Evolutionary conservation across 768 basidiomycete genomes (phyloP), one percentile per base, ranked within the genome.

Genomic region (Boletus coccyginus): DNA sequence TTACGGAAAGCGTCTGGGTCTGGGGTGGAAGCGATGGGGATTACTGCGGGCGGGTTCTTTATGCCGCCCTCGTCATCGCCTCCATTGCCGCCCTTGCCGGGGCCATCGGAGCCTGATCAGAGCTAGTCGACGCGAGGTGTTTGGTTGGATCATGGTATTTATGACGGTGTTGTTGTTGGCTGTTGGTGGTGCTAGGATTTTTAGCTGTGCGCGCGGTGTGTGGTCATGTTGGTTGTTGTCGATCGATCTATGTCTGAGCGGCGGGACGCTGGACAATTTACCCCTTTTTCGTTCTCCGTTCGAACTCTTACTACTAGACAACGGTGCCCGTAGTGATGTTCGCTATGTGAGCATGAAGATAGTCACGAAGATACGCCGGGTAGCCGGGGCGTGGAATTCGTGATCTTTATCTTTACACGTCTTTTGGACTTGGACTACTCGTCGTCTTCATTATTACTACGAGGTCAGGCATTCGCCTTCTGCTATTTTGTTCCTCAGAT

Each of bases 31-130:
- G 86, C 90, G 29, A 68, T 87, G 44, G 80, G 90, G 17, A 77
- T 93, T 45, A 90, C 87, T 33, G 91, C 89, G 35, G 78, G 78
- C 21, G 92, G 91, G 0, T 92, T 92, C 67, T 93, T 93, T 69
- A 74, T 78, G 13, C 76, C 88, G 5, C 85, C 87, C 11, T 53
- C 64, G 42, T 59, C 66, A 5, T 59, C 66, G 2, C 65, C 71
- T 40, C 69, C 73, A 12, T 64, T 69, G 7, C 66, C 70, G 6
- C 68, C 70, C 33, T 48, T 21, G 19, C 13, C 60, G 29, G 43
- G 32, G 11, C 17, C 49, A 17, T 29, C 47, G 13, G 55, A 54
- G 11, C 31, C 46, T 24, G 50, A 46, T 27, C 55, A 38, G 35
- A 43, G 58, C 5, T 65, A 51, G 29, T 46, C 7, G 32, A 14